Evolutionary conservation across 257 asterid genomes (phyloP), one percentile per base, ranked within the genome.

Genomic region (Perilla frutescens): DNA sequence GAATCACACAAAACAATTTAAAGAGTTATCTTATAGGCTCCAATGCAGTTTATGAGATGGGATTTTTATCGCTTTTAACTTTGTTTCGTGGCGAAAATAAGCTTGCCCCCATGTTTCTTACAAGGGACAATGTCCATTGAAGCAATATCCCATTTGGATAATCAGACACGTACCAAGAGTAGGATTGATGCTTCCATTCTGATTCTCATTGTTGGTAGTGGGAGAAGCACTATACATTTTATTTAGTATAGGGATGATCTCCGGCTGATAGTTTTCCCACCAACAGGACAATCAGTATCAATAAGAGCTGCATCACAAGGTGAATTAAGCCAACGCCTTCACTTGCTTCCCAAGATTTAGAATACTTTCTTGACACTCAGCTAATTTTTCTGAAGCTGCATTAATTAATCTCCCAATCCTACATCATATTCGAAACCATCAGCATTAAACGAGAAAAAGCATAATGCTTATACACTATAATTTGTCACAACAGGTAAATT

Each of bases 301-400:
- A 79, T 83, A 72, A 84, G 85, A 68, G 85, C 76, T 36, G 84
- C 82, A 29, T 88, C 91, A 15, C 61, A 71, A 4, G 96, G 90
- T 44, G 87, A 83, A n/a, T n/a, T n/a, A n/a, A 79, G 96, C 96
- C 82, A 91, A 68, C n/a, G 96, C 96, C 82, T 90, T 89, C 82
- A 92, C 76, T 76, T 92, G 96, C 84, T 88, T 92, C 71, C 96
- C 98, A 45, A 87, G 87, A 84, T 84, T 87, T 63, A 84, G 76
- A 76, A 90, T 87, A 13, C 94, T 90, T 84, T 88, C 94, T 79
- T 92, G 96, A 82, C 97, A 91, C 80, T 89, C 90, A 1, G 92
- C 96, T 70, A 91, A 62, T 82, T 84, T 89, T 80, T 84, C 93
- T 11, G 96, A 87, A 87, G 96, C 96, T 80, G 84, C 89, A 50